Evolutionary conservation across 2,329 filamentous ascomycete species (phyloP).

Genomic region (Aschersonia sp.): DNA sequence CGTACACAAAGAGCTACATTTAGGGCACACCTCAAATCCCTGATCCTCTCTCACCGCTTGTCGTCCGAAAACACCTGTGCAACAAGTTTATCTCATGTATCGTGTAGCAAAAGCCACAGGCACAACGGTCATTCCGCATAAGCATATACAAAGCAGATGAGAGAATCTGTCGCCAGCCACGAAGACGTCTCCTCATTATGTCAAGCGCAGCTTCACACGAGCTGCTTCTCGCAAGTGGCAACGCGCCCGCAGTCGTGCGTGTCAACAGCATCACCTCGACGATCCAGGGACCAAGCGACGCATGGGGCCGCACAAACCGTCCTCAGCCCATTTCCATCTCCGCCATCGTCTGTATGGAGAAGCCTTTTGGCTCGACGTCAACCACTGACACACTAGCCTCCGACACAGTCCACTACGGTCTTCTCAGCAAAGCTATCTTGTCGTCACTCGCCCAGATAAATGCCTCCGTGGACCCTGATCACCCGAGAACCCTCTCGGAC

Average conservation of each 20-base stretch:
- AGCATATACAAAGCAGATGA: no score
- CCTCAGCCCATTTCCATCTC: slow-evolving; percentile 49
- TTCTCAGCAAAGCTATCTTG: slow-evolving; percentile 50
- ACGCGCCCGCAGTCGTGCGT: slow-evolving; percentile 32
- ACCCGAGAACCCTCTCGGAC: slow-evolving; percentile 9
- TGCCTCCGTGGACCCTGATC: background rate
- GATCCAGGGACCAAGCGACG: slow-evolving; percentile 45
- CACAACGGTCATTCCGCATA: no score
- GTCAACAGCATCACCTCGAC: slow-evolving; percentile 47
- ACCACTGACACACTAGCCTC: slow-evolving; percentile 42
- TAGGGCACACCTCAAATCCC: no score
- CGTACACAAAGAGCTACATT: no score
- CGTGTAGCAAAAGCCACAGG: no score
- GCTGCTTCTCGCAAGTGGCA: slow-evolving; percentile 7
- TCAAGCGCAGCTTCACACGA: background rate
- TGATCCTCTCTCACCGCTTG: no score
- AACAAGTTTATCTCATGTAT: no score
- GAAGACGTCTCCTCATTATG: background rate
- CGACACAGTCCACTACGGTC: slow-evolving; percentile 67
- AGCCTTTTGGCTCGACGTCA: slow-evolving; percentile 42
- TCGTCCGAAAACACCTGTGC: no score
- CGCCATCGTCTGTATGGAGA: slow-evolving; percentile 39
- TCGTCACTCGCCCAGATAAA: slow-evolving; percentile 22
- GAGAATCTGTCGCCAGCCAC: no score
- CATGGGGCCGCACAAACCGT: slow-evolving; percentile 47